Conservation (phyloP, 176 grass and related monocot species). For the Avena eriantha region DNA sequence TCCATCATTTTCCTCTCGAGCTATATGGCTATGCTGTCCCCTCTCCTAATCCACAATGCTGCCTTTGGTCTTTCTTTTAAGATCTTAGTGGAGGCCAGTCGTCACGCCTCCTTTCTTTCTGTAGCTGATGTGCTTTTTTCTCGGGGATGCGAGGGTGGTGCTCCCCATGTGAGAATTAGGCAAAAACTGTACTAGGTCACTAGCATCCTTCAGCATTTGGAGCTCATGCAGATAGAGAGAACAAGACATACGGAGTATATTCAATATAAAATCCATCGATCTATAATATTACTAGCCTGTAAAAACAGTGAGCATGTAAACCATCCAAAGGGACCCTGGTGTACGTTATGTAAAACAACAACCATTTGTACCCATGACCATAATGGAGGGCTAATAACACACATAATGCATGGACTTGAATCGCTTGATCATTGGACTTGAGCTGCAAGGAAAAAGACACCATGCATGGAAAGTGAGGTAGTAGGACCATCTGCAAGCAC, state of each 20-base stretch:
- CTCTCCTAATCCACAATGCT: conserved; percentile 21
- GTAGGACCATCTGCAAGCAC: conserved; percentile 39
- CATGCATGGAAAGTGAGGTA: not conserved
- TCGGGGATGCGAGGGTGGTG: not conserved
- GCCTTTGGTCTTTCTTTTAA: conserved; percentile 22
- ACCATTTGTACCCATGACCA: not conserved
- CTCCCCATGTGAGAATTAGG: conserved; percentile 36
- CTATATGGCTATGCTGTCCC: conserved; percentile 8
- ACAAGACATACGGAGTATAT: no score
- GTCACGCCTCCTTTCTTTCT: not conserved
- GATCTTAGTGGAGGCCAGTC: conserved; percentile 39
- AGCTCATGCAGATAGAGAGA: not conserved
- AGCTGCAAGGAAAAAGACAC: conserved; percentile 24
- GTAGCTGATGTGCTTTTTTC: conserved; percentile 4
- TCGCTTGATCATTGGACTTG: not conserved
- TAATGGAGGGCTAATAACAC: not conserved
- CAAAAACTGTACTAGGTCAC: not conserved
- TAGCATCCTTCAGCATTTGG: not conserved
- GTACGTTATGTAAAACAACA: not conserved
- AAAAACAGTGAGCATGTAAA: not conserved
- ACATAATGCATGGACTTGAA: not conserved
- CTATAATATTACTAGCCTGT: not conserved
- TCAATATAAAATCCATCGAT: no score
- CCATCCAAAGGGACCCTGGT: not conserved
- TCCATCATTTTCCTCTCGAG: conserved; percentile 35